Percentiles rank a stretch among this genome's conserved stretches.
Conservation (phyloP, 2,329 filamentous ascomycete genomes). For the Sclerotinia subarctica region DNA sequence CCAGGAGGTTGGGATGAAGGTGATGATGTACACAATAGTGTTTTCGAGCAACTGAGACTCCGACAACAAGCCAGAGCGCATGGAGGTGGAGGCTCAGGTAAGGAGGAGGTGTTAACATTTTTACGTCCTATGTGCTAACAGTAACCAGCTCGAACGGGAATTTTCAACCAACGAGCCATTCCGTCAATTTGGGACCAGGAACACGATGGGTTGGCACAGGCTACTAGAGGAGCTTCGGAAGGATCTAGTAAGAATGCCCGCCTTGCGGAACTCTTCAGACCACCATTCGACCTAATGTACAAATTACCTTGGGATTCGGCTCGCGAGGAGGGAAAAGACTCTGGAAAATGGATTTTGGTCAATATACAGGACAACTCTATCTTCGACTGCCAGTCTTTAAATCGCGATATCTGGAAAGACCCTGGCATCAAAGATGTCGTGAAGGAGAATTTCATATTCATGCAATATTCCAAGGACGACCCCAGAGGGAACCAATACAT, state of each 20-base stretch:
- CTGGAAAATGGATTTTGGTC: conserved; percentile 90
- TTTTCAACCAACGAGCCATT: conserved; percentile 63
- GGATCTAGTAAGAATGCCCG: conserved; percentile 67
- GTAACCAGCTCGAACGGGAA: conserved; percentile 50
- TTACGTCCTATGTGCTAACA: conserved; percentile 18
- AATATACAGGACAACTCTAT: conserved; percentile 92
- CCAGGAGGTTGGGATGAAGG: conserved; percentile 48
- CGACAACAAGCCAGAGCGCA: conserved; percentile 35
- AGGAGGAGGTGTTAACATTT: conserved; percentile 20
- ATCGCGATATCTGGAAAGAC: conserved; percentile 96
- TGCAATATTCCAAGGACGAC: conserved; percentile 90
- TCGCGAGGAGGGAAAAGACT: conserved; percentile 78
- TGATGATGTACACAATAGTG: conserved; percentile 40
- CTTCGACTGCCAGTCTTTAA: conserved; percentile 91
- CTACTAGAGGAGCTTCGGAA: conserved; percentile 64
- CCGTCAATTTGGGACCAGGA: conserved; percentile 48
- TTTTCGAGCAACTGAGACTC: conserved; percentile 36
- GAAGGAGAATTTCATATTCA: conserved; percentile 88
- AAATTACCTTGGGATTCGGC: conserved; percentile 78
- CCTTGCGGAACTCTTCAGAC: conserved; percentile 87
- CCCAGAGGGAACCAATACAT: conserved; percentile 75
- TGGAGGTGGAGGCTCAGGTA: conserved; percentile 23
- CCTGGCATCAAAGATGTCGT: conserved; percentile 73
- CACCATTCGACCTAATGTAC: conserved; percentile 86
- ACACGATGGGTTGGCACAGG: conserved; percentile 50